Conservation (phyloP, 345 rosid species). For the Gossypium bickii region DNA sequence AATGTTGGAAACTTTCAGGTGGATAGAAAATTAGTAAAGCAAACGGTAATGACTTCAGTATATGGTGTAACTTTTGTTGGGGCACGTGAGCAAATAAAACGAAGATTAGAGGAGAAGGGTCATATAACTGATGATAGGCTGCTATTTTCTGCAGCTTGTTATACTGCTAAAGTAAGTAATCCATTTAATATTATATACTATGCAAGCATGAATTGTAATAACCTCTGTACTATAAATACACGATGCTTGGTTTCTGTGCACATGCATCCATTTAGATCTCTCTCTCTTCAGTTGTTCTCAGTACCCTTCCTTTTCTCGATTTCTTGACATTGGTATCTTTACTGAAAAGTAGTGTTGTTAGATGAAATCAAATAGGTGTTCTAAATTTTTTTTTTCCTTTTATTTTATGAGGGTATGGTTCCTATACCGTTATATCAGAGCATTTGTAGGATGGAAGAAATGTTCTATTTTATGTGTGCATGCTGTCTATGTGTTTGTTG, state of each 20-base stretch:
- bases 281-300: not conserved
- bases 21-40: conserved; percentile 88
- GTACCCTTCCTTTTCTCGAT: not conserved
- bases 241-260: not conserved
- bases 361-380: not conserved
- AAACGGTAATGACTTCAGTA: conserved; percentile 99
- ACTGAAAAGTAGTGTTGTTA: not conserved
- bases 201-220: not conserved
- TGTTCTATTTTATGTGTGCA: not conserved
- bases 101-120: conserved; percentile 89
- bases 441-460: not conserved
- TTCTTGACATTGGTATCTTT: conserved; percentile 5
- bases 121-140: conserved; percentile 73
- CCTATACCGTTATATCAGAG: not conserved
- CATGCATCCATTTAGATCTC: conserved; percentile 1
- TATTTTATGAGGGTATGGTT: not conserved
- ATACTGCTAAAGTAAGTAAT: conserved; percentile 82
- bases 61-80: conserved; percentile 98
- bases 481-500: not conserved
- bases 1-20: conserved; percentile 57
- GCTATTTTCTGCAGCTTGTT: conserved; percentile 77
- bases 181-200: not conserved
- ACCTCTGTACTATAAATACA: not conserved
- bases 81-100: conserved; percentile 95
- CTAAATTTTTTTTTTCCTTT: not conserved